These are phyloP conservation scores for Botrytis fragariae DNA, from an alignment of 2,329 filamentous ascomycete genomes.

Conservation along the genomic window DNA sequence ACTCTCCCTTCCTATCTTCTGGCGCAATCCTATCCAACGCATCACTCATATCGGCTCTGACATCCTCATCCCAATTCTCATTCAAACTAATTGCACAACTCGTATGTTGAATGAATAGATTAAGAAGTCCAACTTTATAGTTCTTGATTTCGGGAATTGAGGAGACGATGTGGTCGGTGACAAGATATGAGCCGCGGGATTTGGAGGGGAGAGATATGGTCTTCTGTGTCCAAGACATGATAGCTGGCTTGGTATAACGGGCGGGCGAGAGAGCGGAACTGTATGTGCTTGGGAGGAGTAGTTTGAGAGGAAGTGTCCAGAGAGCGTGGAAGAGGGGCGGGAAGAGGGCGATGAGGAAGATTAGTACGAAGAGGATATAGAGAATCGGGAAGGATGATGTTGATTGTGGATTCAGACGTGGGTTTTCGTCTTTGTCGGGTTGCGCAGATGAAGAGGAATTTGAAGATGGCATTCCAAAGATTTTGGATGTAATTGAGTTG, in stretches of 20 bases:
- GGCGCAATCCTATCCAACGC: constrained; percentile 88
- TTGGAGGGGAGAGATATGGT: constrained; percentile 73
- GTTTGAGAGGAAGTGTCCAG: constrained; percentile 48
- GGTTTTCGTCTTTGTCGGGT: constrained; percentile 17
- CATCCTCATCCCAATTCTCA: constrained; percentile 84
- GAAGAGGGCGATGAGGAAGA: constrained; percentile 53
- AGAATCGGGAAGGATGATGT: constrained; percentile 33
- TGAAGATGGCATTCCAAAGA: constrained; percentile 27
- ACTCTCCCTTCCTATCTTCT: constrained; percentile 68
- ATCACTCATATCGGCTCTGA: constrained; percentile 87
- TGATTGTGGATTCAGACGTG: constrained; percentile 22
- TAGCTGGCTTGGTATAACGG: constrained; percentile 28
- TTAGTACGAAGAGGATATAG: constrained; percentile 46
- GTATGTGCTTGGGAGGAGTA: constrained; percentile 37
- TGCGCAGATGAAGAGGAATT: constrained; percentile 20
- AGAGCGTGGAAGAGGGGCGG: constrained; percentile 52
- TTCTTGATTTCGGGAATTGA: constrained; percentile 74
- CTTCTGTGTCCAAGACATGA: constrained; percentile 80
- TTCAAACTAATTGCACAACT: constrained; percentile 87
- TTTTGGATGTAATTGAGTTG: constrained; percentile 5
- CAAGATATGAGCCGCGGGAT: constrained; percentile 81
- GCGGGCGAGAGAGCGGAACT: constrained; percentile 44
- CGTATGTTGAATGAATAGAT: constrained; percentile 95
- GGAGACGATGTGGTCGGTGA: constrained; percentile 72
- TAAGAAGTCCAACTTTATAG: constrained; percentile 83